These are phyloP conservation scores for Ceriops tagal DNA, from an alignment of 345 rosid species.

Conservation along the genomic window DNA sequence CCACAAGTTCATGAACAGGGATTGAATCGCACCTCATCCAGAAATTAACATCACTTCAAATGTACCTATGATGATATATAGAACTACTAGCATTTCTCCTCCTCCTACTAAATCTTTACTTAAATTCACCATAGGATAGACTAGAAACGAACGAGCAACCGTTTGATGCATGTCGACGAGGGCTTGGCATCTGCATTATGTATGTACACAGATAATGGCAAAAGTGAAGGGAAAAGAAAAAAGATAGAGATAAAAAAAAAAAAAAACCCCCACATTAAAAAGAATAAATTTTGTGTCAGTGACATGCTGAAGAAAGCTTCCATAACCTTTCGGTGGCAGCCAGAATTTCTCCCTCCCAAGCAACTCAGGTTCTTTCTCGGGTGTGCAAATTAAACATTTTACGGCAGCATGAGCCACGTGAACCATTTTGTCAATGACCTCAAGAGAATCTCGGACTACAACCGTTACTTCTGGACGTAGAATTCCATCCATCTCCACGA, in stretches of 20 bases:
- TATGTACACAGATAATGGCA: slow-evolving; percentile 13
- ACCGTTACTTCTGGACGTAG: slow-evolving; percentile 84
- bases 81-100: too few species aligned
- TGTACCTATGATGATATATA: too few species aligned
- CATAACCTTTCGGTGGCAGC: slow-evolving; percentile 64
- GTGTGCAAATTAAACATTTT: slow-evolving; percentile 56
- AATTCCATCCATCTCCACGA: slow-evolving; percentile 91
- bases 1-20: too few species aligned
- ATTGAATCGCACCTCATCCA: too few species aligned
- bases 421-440: slow-evolving; percentile 67
- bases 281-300: slow-evolving; percentile 28
- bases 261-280: slow-evolving; percentile 28
- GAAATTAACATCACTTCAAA: too few species aligned
- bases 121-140: too few species aligned
- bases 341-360: slow-evolving; percentile 63
- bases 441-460: slow-evolving; percentile 69
- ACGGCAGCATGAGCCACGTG: slow-evolving; percentile 57
- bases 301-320: slow-evolving; percentile 51
- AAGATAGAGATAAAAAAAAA: neutral
- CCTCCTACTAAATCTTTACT: too few species aligned
- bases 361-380: slow-evolving; percentile 70
- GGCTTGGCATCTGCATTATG: slow-evolving; percentile 13
- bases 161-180: slow-evolving; percentile 35
- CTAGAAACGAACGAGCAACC: slow-evolving; percentile 26
- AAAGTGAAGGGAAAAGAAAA: slow-evolving; percentile 8